Evolutionary conservation across 352 stramenopile genomes (phyloP).

Genomic region (Achlya hypogyna): DNA sequence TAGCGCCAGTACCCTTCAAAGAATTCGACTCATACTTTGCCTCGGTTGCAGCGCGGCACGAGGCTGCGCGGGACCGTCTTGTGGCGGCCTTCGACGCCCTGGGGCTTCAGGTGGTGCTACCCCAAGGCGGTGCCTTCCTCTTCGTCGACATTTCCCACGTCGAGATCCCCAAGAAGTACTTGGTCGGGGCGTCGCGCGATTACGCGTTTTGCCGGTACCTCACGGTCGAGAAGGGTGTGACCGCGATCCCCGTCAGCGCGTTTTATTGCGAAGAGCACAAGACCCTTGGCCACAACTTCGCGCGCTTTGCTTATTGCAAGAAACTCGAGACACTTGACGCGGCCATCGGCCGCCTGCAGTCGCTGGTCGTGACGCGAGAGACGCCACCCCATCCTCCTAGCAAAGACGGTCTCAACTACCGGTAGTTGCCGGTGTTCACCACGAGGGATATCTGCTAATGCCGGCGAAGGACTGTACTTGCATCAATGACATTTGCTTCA

Average conservation of each 20-base stretch:
- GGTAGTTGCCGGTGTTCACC: too few species aligned
- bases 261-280: conserved; percentile 88
- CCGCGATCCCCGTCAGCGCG: conserved; percentile 84
- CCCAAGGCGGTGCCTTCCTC: conserved; percentile 66
- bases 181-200: conserved; percentile 58
- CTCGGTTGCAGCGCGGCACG: conserved; percentile 66
- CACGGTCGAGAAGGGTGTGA: conserved; percentile 86
- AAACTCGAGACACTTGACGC: conserved; percentile 63
- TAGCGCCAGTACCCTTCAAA: conserved; percentile 57
- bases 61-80: conserved; percentile 61
- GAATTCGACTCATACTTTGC: conserved; percentile 68
- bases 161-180: conserved; percentile 42
- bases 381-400: too few species aligned
- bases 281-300: conserved; percentile 52
- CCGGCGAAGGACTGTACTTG: too few species aligned
- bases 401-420: too few species aligned
- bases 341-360: conserved; percentile 61
- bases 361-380: not conserved
- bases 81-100: conserved; percentile 38
- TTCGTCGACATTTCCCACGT: conserved; percentile 73
- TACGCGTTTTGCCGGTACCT: conserved; percentile 91
- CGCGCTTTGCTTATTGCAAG: conserved; percentile 95
- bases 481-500: too few species aligned
- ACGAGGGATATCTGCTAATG: too few species aligned
- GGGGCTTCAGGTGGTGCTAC: conserved; percentile 51